Percentiles rank a stretch among this genome's conserved stretches.
Evolutionary conservation across 2,329 filamentous ascomycete genomes (phyloP).

Genomic region (Pseudopyrenochaeta lycopersici): DNA sequence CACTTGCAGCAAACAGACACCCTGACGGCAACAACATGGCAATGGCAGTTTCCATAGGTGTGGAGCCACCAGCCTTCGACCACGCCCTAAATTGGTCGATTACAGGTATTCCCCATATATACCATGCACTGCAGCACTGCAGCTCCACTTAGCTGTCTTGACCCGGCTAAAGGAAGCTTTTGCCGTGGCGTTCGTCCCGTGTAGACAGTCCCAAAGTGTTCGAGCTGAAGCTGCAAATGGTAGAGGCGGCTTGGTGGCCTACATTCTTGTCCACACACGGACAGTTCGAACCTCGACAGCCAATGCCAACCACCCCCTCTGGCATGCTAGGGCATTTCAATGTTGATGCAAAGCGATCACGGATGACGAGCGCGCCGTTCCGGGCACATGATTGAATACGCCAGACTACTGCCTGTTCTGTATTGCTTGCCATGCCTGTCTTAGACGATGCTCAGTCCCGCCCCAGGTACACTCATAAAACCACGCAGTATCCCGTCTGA

Average conservation of each 20-base stretch:
- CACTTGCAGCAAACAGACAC: too few relatives aligned
- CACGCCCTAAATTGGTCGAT: too few relatives aligned
- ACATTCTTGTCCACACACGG: slow-evolving; percentile 7
- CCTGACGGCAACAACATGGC: not conserved
- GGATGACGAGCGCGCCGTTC: slow-evolving; percentile 5
- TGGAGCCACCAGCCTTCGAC: not conserved
- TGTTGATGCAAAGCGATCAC: slow-evolving; percentile 7
- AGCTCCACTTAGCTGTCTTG: slow-evolving; percentile 11
- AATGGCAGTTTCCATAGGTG: not conserved
- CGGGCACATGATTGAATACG: slow-evolving; percentile 14
- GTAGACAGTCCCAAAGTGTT: slow-evolving; percentile 11
- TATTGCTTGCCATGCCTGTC: slow-evolving; percentile 10
- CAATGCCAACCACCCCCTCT: slow-evolving; percentile 7
- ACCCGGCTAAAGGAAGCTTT: slow-evolving; percentile 14
- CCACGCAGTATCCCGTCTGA: slow-evolving; percentile 4
- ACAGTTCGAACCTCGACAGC: not conserved
- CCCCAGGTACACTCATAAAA: slow-evolving; percentile 9
- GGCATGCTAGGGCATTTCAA: slow-evolving; percentile 1
- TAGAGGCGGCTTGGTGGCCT: slow-evolving; percentile 1
- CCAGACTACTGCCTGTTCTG: slow-evolving; percentile 4
- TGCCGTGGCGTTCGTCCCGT: slow-evolving; percentile 10
- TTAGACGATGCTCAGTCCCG: slow-evolving; percentile 10
- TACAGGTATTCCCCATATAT: not conserved
- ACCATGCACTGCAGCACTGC: not conserved
- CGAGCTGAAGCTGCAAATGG: slow-evolving; percentile 1